Conservation (phyloP, 2,329 filamentous ascomycete genomes). For the Ceratocystis colombiana region DNA sequence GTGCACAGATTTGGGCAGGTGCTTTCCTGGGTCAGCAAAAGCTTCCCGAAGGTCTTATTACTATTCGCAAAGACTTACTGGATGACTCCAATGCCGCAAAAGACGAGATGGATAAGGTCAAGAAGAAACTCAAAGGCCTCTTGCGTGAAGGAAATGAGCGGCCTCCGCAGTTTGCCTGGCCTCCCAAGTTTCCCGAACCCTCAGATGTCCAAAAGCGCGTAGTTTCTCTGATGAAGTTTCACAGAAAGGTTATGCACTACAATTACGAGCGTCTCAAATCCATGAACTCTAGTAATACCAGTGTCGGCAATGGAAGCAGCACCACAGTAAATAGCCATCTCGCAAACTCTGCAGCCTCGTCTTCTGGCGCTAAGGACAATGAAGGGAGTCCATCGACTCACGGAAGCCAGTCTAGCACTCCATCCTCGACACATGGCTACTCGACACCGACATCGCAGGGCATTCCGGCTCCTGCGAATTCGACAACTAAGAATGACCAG, state of each 20-base stretch:
- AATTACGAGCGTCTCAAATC: constrained; percentile 76
- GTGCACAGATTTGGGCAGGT: constrained; percentile 88
- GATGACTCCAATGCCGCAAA: constrained; percentile 98
- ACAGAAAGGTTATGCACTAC: constrained; percentile 85
- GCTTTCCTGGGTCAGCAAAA: constrained; percentile 84
- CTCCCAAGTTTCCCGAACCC: constrained; percentile 84
- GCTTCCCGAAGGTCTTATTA: constrained; percentile 74
- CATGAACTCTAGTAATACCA: constrained; percentile 12
- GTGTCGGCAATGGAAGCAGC: not conserved
- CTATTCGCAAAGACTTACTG: constrained; percentile 82
- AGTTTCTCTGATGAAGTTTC: constrained; percentile 95
- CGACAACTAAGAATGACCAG: constrained; percentile 16
- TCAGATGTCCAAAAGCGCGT: constrained; percentile 86
- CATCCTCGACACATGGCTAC: constrained; percentile 15
- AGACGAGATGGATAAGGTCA: constrained; percentile 98
- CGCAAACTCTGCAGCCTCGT: not conserved
- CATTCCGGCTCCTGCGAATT: constrained; percentile 3
- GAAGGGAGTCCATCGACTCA: constrained; percentile 34
- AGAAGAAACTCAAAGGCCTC: constrained; percentile 95
- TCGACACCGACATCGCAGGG: constrained; percentile 14
- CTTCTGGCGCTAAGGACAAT: constrained; percentile 11
- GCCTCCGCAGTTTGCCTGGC: constrained; percentile 96
- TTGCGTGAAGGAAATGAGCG: constrained; percentile 86
- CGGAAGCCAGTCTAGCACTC: constrained; percentile 36
- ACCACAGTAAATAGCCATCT: not conserved